These are phyloP conservation scores for Escovopsis weberi DNA, from an alignment of 2,329 filamentous ascomycete species.

Conservation along the genomic window DNA sequence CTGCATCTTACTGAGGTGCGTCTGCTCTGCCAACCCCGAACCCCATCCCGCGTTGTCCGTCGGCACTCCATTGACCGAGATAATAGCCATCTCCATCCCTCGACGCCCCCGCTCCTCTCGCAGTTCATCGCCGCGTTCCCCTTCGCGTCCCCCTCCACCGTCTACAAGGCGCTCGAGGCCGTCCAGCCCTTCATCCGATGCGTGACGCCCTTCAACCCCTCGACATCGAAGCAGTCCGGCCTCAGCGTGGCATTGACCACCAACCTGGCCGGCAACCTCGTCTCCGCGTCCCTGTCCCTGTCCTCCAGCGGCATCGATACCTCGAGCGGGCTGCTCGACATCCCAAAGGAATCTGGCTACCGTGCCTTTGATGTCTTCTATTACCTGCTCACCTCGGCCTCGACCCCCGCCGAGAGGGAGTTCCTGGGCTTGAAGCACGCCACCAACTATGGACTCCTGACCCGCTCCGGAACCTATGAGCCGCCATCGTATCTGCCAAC, in stretches of 20 bases:
- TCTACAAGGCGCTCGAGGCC: slow-evolving; percentile 68
- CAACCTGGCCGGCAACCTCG: slow-evolving; percentile 65
- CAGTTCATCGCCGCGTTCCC: slow-evolving; percentile 75
- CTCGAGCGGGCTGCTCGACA: slow-evolving; percentile 59
- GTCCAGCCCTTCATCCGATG: slow-evolving; percentile 76
- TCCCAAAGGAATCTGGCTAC: slow-evolving; percentile 67
- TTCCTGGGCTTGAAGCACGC: slow-evolving; percentile 69
- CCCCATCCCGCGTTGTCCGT: background rate
- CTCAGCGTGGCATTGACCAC: slow-evolving; percentile 71
- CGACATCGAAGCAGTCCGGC: slow-evolving; percentile 63
- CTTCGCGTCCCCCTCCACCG: slow-evolving; percentile 56
- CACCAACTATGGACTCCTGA: slow-evolving; percentile 63
- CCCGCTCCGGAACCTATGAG: slow-evolving; percentile 70
- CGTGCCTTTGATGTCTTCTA: slow-evolving; percentile 97
- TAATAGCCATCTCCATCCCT: slow-evolving; percentile 69
- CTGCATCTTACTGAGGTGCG: slow-evolving; percentile 77
- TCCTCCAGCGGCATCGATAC: slow-evolving; percentile 85
- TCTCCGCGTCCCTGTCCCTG: slow-evolving; percentile 59
- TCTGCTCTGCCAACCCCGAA: slow-evolving; percentile 3
- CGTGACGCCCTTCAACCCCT: slow-evolving; percentile 81
- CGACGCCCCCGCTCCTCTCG: slow-evolving; percentile 67
- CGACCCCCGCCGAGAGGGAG: slow-evolving; percentile 76
- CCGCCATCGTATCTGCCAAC: slow-evolving; percentile 83
- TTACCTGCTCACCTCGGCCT: slow-evolving; percentile 84
- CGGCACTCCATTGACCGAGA: too few relatives aligned